Evolutionary conservation across 2,329 filamentous ascomycete genomes (phyloP).

Genomic region (Claviceps sp.): DNA sequence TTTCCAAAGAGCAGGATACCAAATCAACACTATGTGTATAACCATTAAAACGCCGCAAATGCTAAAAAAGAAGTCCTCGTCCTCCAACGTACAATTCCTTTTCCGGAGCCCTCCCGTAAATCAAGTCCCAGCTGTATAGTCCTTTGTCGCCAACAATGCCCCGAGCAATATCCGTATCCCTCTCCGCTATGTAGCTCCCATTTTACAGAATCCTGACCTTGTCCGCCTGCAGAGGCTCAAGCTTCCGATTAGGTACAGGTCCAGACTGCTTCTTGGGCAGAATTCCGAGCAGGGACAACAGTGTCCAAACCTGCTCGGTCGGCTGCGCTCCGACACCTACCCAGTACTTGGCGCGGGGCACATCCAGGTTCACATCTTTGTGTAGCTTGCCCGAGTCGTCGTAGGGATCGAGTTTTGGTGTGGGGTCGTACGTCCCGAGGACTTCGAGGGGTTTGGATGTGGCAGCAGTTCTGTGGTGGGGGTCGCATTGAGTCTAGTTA

Average conservation of each 20-base stretch:
- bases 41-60: background rate
- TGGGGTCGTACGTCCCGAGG: constrained; percentile 63
- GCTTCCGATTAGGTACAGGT: constrained; percentile 13
- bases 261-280: constrained; percentile 26
- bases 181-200: background rate
- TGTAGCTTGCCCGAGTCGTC: constrained; percentile 54
- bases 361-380: constrained; percentile 87
- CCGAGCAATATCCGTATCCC: too few species aligned
- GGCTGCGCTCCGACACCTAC: constrained; percentile 93
- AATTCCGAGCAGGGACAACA: constrained; percentile 62
- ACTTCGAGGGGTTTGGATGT: constrained; percentile 88
- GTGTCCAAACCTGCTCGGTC: constrained; percentile 74
- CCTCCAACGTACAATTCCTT: background rate
- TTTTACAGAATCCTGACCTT: constrained; percentile 18
- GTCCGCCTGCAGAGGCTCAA: constrained; percentile 14
- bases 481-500: background rate
- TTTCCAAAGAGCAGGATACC: too few species aligned
- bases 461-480: constrained; percentile 54
- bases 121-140: background rate
- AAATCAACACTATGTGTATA: background rate
- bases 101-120: background rate
- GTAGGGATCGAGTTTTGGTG: constrained; percentile 48
- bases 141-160: background rate
- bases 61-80: background rate
- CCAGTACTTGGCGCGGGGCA: constrained; percentile 79